A percentile compares a stretch with the other conserved stretches of the same genome.
phyloP scores from a whole-genome alignment of 257 asterid genomes.

The Petrea volubilis region DNA sequence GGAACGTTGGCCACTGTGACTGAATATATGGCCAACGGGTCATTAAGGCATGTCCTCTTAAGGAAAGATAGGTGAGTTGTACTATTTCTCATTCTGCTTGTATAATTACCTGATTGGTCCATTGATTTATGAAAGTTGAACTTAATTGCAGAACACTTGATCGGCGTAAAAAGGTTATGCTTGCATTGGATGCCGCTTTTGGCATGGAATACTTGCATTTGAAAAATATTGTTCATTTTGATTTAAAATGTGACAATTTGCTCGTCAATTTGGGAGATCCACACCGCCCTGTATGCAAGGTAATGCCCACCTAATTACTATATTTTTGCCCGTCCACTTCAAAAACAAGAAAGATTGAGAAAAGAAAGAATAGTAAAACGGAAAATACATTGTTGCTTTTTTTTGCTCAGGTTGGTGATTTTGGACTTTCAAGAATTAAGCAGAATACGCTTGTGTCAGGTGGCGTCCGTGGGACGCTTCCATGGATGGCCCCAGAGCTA shows the following conservation, averaged over 20 bases:
- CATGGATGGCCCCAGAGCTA: conserved; percentile 98
- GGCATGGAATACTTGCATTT: conserved; percentile 91
- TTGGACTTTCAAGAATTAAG: conserved; percentile 84
- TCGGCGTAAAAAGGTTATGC: conserved; percentile 59
- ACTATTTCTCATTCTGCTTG: conserved; percentile 1
- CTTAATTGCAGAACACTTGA: not conserved
- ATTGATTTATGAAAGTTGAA: not conserved
- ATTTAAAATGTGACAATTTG: conserved; percentile 90
- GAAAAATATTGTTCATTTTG: conserved; percentile 80
- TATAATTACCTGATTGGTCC: not conserved
- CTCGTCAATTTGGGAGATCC: conserved; percentile 89
- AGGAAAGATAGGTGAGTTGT: conserved; percentile 66
- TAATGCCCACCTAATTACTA: conserved; percentile 18
- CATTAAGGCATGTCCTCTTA: conserved; percentile 67
- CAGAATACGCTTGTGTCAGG: conserved; percentile 85
- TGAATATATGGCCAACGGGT: conserved; percentile 81
- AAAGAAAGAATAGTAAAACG: no score
- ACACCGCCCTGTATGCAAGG: conserved; percentile 89
- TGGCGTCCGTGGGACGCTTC: conserved; percentile 90
- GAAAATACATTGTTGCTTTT: not conserved
- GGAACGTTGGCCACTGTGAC: conserved; percentile 86
- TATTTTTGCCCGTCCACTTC: not conserved
- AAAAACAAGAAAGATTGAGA: not conserved
- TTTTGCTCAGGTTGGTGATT: conserved; percentile 79
- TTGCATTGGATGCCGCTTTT: conserved; percentile 86